phyloP scores from a whole-genome alignment of 148 eudicot genomes.

The Arctostaphylos glauca region DNA sequence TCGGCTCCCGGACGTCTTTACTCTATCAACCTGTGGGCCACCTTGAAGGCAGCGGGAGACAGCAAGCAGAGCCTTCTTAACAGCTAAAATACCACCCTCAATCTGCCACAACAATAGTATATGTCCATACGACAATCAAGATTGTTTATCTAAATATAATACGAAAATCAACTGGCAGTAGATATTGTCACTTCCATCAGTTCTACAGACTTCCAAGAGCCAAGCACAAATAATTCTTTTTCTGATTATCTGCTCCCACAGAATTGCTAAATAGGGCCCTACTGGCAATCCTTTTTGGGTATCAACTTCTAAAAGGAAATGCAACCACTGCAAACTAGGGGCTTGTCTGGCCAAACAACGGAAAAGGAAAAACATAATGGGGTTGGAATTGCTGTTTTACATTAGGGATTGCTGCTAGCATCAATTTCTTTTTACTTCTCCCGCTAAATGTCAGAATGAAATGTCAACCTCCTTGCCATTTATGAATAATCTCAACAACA shows the following conservation, averaged over 20 bases:
- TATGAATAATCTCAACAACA: neutral
- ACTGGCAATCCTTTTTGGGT: neutral
- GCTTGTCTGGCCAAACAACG: neutral
- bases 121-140: neutral
- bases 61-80: constrained; percentile 67
- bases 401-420: too few relatives aligned
- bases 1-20: constrained; percentile 29
- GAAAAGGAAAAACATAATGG: neutral
- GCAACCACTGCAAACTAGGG: neutral
- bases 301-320: neutral
- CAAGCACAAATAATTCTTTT: neutral
- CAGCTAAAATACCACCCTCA: constrained; percentile 62
- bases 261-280: neutral
- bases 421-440: too few relatives aligned
- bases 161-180: neutral
- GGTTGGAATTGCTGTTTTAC: too few relatives aligned
- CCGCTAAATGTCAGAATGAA: too few relatives aligned
- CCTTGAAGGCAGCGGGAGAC: constrained; percentile 68
- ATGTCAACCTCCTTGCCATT: too few relatives aligned
- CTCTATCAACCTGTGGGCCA: constrained; percentile 30
- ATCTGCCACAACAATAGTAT: constrained; percentile 39
- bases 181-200: neutral
- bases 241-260: neutral
- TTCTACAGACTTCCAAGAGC: neutral
- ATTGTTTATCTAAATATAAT: neutral